A percentile compares a stretch with the other conserved stretches of the same genome.
Conservation (phyloP, 352 stramenopile species). For the Plasmopara muralis region DNA sequence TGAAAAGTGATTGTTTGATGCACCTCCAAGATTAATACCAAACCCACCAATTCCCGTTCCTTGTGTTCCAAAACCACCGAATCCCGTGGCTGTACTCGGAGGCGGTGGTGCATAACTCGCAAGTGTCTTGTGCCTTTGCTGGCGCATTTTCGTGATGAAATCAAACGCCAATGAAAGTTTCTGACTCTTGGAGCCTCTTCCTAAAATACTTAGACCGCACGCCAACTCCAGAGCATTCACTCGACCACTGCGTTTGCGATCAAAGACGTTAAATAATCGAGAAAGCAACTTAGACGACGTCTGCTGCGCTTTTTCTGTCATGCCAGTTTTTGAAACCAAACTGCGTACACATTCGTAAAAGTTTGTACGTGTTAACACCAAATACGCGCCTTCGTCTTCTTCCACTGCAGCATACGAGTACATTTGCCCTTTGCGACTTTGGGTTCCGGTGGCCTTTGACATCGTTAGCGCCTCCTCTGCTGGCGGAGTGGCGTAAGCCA, state of each 20-base stretch:
- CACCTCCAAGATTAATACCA: slow-evolving; percentile 24
- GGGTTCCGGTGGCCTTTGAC: slow-evolving; percentile 36
- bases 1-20: slow-evolving; percentile 41
- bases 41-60: slow-evolving; percentile 27
- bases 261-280: slow-evolving; percentile 80
- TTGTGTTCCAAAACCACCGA: slow-evolving; percentile 21
- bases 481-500: slow-evolving; percentile 64
- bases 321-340: slow-evolving; percentile 67
- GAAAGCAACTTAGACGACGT: slow-evolving; percentile 80
- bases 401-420: slow-evolving; percentile 76
- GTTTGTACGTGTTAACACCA: slow-evolving; percentile 67
- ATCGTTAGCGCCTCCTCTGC: slow-evolving; percentile 66
- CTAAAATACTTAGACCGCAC: slow-evolving; percentile 80
- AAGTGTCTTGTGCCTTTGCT: slow-evolving; percentile 66
- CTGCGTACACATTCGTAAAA: slow-evolving; percentile 86
- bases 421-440: slow-evolving; percentile 37
- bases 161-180: slow-evolving; percentile 84
- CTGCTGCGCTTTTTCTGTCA: slow-evolving; percentile 80
- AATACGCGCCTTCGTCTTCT: slow-evolving; percentile 78
- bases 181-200: slow-evolving; percentile 79
- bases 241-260: slow-evolving; percentile 71
- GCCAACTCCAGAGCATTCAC: slow-evolving; percentile 82
- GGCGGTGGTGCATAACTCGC: slow-evolving; percentile 46
- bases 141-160: slow-evolving; percentile 80
- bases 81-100: slow-evolving; percentile 21